These are phyloP conservation scores for Chlorella variabilis DNA, from an alignment of 163 green algal genomes.

Conservation along the genomic window DNA sequence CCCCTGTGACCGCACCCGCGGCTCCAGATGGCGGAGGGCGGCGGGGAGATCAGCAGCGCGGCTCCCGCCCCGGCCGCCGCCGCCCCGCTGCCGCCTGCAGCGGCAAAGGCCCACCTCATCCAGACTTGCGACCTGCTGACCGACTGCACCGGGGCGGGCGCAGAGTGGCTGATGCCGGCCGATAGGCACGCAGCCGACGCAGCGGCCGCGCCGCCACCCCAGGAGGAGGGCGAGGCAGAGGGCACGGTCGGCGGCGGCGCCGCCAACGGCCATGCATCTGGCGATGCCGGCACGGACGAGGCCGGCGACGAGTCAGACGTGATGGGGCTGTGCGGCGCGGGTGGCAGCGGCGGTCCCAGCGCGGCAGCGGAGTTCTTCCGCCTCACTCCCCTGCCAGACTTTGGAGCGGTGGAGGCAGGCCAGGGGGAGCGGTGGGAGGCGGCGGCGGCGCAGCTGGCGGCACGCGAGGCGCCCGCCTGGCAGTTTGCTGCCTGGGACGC, in stretches of 20 bases:
- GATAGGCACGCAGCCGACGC: not conserved
- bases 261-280: not conserved
- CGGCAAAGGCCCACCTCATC: not conserved
- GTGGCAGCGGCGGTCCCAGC: not conserved
- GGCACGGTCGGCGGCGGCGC: not conserved
- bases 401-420: not conserved
- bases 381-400: conserved; percentile 13
- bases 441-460: not conserved
- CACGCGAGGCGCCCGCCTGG: not conserved
- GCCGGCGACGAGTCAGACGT: not conserved
- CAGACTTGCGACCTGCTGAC: not conserved
- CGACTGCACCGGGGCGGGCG: not conserved
- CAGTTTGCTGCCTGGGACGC: not conserved
- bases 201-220: too few relatives aligned
- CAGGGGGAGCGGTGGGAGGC: not conserved
- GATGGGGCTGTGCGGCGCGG: not conserved
- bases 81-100: not conserved
- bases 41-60: not conserved
- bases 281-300: not conserved
- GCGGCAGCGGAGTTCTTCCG: conserved; percentile 24
- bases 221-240: too few relatives aligned
- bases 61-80: not conserved
- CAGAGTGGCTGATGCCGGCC: not conserved
- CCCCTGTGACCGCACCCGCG: too few relatives aligned
- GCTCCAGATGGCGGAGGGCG: not conserved